phyloP scores from a whole-genome alignment of 208 protist genomes.

The Wallacemonas collosoma region DNA sequence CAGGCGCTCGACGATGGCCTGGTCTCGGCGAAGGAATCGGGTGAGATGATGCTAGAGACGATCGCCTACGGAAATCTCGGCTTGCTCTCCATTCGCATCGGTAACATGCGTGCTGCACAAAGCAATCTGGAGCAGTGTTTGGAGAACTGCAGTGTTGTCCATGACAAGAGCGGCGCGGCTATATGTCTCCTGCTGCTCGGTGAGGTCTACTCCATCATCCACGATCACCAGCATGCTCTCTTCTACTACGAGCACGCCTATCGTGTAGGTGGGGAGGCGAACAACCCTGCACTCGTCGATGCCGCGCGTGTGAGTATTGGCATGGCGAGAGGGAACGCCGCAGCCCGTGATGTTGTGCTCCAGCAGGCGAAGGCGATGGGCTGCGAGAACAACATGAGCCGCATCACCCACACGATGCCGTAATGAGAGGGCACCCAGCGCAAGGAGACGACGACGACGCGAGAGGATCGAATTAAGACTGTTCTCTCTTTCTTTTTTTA shows the following conservation, averaged over 20 bases:
- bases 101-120: constrained; percentile 81
- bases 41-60: constrained; percentile 71
- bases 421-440: constrained; percentile 6
- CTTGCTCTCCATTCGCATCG: constrained; percentile 66
- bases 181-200: constrained; percentile 86
- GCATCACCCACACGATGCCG: constrained; percentile 59
- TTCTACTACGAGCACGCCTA: constrained; percentile 92
- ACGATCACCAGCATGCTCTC: constrained; percentile 83
- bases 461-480: too few relatives aligned
- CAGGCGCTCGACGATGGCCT: constrained; percentile 79
- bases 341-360: constrained; percentile 65
- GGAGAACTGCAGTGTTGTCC: constrained; percentile 78
- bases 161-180: constrained; percentile 81
- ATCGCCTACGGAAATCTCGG: constrained; percentile 86
- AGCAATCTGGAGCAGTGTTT: constrained; percentile 80
- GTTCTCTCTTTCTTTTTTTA: constrained; percentile 10
- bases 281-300: constrained; percentile 66
- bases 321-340: constrained; percentile 68
- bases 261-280: constrained; percentile 79
- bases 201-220: constrained; percentile 83
- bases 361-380: constrained; percentile 65
- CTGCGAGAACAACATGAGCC: constrained; percentile 49
- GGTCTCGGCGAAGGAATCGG: constrained; percentile 54
- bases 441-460: too few relatives aligned
- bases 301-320: constrained; percentile 83